Evolutionary conservation across 768 basidiomycete species (phyloP).

Genomic region (Tubosaeta sp.): DNA sequence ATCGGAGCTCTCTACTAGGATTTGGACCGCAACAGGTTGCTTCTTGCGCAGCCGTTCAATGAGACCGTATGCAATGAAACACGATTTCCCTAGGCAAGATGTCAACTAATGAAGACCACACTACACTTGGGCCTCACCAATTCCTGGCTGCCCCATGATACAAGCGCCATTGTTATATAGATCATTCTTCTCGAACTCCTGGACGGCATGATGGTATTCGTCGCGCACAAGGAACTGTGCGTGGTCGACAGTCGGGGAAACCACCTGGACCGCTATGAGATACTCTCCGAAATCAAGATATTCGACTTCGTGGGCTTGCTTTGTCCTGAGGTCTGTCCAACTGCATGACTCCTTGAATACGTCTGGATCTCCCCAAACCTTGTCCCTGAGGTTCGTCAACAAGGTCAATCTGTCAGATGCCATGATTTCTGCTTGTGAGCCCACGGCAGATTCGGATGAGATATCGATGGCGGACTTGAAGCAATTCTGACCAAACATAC

Average conservation of each 20-base stretch:
- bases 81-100: background rate
- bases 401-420: background rate
- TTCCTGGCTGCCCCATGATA: background rate
- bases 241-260: background rate
- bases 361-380: background rate
- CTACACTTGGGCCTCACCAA: background rate
- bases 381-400: background rate
- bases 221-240: background rate
- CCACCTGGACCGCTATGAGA: background rate
- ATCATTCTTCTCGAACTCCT: background rate
- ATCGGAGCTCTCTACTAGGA: background rate
- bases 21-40: background rate
- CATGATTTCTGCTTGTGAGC: background rate
- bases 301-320: background rate
- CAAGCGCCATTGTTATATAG: background rate
- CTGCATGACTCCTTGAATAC: background rate
- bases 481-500: background rate
- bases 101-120: background rate
- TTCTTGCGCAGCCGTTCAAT: background rate
- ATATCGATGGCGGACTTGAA: background rate
- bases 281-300: background rate
- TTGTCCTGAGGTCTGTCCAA: background rate
- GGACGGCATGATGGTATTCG: background rate
- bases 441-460: background rate
- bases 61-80: background rate